phyloP scores from a whole-genome alignment of 1,284 basidiomycete species.

The Ustilago loliicola region DNA sequence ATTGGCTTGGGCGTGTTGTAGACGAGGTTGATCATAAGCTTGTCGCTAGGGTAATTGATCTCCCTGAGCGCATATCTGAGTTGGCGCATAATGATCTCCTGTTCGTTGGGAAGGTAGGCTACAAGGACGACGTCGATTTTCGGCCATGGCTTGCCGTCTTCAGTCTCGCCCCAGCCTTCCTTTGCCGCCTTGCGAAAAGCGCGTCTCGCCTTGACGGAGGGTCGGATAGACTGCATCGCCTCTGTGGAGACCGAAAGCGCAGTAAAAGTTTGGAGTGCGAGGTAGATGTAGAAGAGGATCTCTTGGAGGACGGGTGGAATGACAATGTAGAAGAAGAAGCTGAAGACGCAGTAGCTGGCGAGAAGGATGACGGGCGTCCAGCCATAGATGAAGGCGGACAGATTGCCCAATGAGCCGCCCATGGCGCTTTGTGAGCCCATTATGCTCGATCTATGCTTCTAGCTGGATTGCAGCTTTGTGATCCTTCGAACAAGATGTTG shows the following conservation, averaged over 20 bases:
- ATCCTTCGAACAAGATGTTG: neutral
- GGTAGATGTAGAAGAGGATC: constrained; percentile 56
- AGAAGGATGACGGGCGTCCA: constrained; percentile 60
- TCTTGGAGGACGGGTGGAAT: constrained; percentile 55
- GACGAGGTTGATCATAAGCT: constrained; percentile 61
- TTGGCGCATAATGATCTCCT: constrained; percentile 65
- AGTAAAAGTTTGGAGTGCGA: constrained; percentile 56
- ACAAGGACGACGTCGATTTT: constrained; percentile 62
- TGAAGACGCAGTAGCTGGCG: constrained; percentile 32
- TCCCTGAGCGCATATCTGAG: constrained; percentile 58
- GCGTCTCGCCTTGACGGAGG: constrained; percentile 53
- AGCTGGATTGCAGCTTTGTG: neutral
- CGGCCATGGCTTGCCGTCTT: constrained; percentile 54
- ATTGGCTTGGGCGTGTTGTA: constrained; percentile 66
- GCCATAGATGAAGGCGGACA: constrained; percentile 52
- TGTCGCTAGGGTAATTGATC: constrained; percentile 59
- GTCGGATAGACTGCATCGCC: constrained; percentile 59
- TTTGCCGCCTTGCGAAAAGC: constrained; percentile 53
- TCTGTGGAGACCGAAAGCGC: constrained; percentile 57
- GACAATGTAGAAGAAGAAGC: constrained; percentile 60
- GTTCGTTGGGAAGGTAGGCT: constrained; percentile 63
- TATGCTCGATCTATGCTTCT: neutral
- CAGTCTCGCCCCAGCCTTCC: constrained; percentile 52
- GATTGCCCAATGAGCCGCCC: constrained; percentile 22
- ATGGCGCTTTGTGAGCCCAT: constrained; percentile 28